A percentile compares a stretch with the other conserved stretches of the same genome.
phyloP scores from a whole-genome alignment of 768 basidiomycete genomes.

The Xerocomellus dryophilus region DNA sequence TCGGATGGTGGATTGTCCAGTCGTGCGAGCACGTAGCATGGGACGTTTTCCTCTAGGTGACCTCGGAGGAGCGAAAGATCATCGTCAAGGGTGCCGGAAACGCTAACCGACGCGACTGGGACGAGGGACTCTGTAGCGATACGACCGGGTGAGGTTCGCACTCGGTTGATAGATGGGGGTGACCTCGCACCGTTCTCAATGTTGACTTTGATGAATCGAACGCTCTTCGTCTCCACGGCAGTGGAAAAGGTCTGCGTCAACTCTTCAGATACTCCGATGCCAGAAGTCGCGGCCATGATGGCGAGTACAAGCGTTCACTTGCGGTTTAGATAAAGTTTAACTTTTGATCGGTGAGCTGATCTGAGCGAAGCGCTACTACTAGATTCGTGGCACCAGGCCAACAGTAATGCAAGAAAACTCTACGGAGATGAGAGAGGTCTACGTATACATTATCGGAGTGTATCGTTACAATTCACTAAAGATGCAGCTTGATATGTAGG shows the following conservation, averaged over 20 bases:
- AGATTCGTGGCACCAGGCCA: neutral
- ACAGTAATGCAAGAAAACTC: constrained; percentile 14
- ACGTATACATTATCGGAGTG: constrained; percentile 34
- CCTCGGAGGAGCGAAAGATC: constrained; percentile 60
- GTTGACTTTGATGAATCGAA: constrained; percentile 74
- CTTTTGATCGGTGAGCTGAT: neutral
- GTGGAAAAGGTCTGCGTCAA: constrained; percentile 57
- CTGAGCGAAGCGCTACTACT: neutral
- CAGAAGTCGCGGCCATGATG: constrained; percentile 70
- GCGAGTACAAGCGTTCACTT: neutral
- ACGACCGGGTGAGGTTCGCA: constrained; percentile 25
- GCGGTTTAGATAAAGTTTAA: neutral
- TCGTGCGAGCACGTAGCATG: constrained; percentile 75
- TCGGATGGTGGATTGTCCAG: constrained; percentile 56
- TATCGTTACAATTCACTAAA: constrained; percentile 36
- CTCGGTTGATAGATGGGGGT: constrained; percentile 3
- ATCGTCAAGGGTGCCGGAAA: constrained; percentile 50
- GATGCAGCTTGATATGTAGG: constrained; percentile 30
- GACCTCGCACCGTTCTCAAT: constrained; percentile 66
- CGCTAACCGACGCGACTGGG: constrained; percentile 49
- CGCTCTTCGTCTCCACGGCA: constrained; percentile 46
- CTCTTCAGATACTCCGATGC: constrained; percentile 61
- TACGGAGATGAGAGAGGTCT: constrained; percentile 20
- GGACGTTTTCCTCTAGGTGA: constrained; percentile 55
- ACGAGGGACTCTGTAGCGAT: constrained; percentile 61